phyloP scores from a whole-genome alignment of 805 yeast genomes.

The Lachancea mirantina region DNA sequence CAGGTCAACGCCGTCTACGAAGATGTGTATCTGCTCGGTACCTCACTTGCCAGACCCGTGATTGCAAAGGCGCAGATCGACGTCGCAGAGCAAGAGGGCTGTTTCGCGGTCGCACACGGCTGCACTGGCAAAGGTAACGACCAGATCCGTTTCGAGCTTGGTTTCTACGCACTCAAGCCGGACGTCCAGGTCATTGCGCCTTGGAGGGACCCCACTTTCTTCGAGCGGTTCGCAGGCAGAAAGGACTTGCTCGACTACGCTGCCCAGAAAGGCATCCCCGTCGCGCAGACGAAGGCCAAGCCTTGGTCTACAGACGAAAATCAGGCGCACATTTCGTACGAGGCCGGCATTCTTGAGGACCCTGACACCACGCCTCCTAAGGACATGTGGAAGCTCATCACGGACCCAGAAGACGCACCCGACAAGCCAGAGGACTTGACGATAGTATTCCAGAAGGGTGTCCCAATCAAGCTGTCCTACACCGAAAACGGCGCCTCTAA shows the following conservation, averaged over 20 bases:
- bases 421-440: constrained; percentile 83
- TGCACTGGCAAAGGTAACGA: constrained; percentile 99
- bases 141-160: constrained; percentile 95
- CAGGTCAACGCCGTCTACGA: constrained; percentile 97
- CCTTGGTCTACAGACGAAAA: constrained; percentile 99
- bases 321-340: constrained; percentile 97
- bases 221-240: constrained; percentile 96
- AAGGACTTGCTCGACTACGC: constrained; percentile 93
- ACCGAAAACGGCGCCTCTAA: constrained; percentile 48
- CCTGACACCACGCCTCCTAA: constrained; percentile 99
- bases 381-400: constrained; percentile 99
- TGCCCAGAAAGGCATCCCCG: constrained; percentile 85
- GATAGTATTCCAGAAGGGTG: constrained; percentile 76
- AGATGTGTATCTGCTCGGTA: constrained; percentile 93
- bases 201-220: constrained; percentile 96
- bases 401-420: constrained; percentile 95
- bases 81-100: constrained; percentile 95
- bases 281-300: constrained; percentile 94
- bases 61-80: constrained; percentile 97
- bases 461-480: constrained; percentile 74
- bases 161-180: constrained; percentile 96
- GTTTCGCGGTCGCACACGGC: constrained; percentile 98
- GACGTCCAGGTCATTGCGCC: constrained; percentile 96
- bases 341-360: constrained; percentile 98
- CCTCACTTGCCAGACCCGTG: constrained; percentile 97